Base-by-base conservation (phyloP, 352 stramenopile species). In the Thraustochytrium sp. region DNA sequence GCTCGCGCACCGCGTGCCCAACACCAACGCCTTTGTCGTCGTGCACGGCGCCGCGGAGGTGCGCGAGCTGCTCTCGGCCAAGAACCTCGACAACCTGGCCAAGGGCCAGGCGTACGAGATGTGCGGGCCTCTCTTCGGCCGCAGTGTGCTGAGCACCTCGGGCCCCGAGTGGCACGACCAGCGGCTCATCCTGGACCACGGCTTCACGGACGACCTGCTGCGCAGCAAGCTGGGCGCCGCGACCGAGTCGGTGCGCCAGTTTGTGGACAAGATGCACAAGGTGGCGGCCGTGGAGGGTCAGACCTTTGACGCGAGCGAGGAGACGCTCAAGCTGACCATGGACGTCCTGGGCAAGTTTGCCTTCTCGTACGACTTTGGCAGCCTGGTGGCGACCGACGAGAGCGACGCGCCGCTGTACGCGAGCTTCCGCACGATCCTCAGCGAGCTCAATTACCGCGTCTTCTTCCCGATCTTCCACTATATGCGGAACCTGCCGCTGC, bases 341-440 rank as follows among this genome's bases (percentile, higher is more conserved):
- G 63, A 75, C 46, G 63, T 75, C 5, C 46, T 75, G 40, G 63
- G 63, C 37, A 5, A 23, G 5, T 5, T 75, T 5, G 63, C 63
- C n/a, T 75, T 75, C 63, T 21, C 5, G 5, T 75, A 75, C 46
- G 63, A 75, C 46, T 64, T 75, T 75, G 63, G 63, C 38, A 37
- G n/a, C 37, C 5, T 75, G 63, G 55, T 18, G 5, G 63, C 63
- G 31, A 76, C 37, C 4, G 23, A 5, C n/a, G 55, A 5, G 46
- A 5, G 26, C 38, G 63, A 75, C 46, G 63, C 63, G 23, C 63
- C 63, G 40, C 63, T 75, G 74, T 75, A 21, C 23, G 5, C 5
- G 5, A 23, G 5, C 5, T 75, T 75, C 55, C 5, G 55, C 5
- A 63, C 5, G 5, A 75, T 75, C 46, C 5, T 75, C 38, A 5